phyloP scores from a whole-genome alignment of 1,139 yeast species.

The Yamadazyma siamensis region DNA sequence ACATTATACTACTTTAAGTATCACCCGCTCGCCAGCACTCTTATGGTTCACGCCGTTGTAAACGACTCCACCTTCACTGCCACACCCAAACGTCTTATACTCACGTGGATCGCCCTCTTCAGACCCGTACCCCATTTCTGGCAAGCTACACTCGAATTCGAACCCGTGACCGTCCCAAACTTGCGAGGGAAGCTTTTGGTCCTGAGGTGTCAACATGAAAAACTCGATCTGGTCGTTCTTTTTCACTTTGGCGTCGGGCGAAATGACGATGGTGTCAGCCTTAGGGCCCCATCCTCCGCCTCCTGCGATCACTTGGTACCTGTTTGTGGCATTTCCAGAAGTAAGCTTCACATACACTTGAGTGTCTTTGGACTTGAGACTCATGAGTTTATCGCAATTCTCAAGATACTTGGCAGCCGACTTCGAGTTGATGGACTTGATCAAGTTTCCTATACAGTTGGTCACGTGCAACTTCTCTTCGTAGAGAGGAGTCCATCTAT shows the following conservation, averaged over 20 bases:
- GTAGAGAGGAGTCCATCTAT: conserved; percentile 35
- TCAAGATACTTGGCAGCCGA: conserved; percentile 55
- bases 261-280: conserved; percentile 55
- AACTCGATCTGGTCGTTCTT: conserved; percentile 49
- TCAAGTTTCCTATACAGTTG: conserved; percentile 46
- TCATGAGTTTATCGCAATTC: conserved; percentile 36
- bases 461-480: conserved; percentile 32
- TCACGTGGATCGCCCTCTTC: conserved; percentile 9
- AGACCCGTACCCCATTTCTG: conserved; percentile 22
- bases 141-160: conserved; percentile 31
- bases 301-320: conserved; percentile 54
- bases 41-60: conserved; percentile 37
- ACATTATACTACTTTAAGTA: too few species aligned
- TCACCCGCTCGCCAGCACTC: conserved; percentile 38
- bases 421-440: conserved; percentile 44
- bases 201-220: conserved; percentile 43
- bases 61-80: conserved; percentile 45
- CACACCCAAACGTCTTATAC: conserved; percentile 38
- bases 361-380: conserved; percentile 43
- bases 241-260: conserved; percentile 48
- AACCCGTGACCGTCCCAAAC: conserved; percentile 8
- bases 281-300: conserved; percentile 71
- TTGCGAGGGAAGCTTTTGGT: conserved; percentile 15
- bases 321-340: conserved; percentile 13
- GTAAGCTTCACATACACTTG: conserved; percentile 42